phyloP scores from a whole-genome alignment of 2,329 filamentous ascomycete genomes.

The Alternaria alternata region DNA sequence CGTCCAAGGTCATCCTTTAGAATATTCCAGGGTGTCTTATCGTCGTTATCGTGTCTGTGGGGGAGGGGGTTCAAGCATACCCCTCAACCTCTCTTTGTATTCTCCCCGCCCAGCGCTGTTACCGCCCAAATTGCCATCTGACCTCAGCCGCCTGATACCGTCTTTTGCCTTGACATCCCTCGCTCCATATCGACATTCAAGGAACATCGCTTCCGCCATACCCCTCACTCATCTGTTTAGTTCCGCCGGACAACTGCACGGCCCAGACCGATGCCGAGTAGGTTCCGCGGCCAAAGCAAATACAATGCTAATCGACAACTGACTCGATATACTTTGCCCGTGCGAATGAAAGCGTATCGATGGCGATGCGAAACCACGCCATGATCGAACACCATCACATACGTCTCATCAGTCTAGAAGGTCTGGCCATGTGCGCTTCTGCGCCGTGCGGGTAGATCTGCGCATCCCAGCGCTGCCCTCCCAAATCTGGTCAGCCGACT shows the following conservation, averaged over 20 bases:
- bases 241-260: slow-evolving; percentile 15
- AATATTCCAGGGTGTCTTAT: slow-evolving; percentile 24
- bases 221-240: slow-evolving; percentile 28
- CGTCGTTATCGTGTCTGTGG: slow-evolving; percentile 35
- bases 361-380: not conserved
- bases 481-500: slow-evolving; percentile 30
- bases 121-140: slow-evolving; percentile 10
- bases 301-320: slow-evolving; percentile 11
- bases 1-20: slow-evolving; percentile 27
- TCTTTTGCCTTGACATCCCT: slow-evolving; percentile 6
- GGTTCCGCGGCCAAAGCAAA: slow-evolving; percentile 3
- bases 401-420: not conserved
- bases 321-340: slow-evolving; percentile 5
- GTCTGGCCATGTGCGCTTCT: slow-evolving; percentile 28
- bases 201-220: slow-evolving; percentile 16
- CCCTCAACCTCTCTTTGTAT: slow-evolving; percentile 13
- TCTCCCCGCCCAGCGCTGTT: not conserved
- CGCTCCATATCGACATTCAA: slow-evolving; percentile 8
- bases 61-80: slow-evolving; percentile 23
- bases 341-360: not conserved
- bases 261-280: slow-evolving; percentile 17
- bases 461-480: slow-evolving; percentile 30
- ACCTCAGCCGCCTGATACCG: slow-evolving; percentile 33
- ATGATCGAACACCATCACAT: not conserved
- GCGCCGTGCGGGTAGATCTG: slow-evolving; percentile 40